phyloP scores from a whole-genome alignment of 495 filamentous ascomycete genomes.

The Xylaria intraflava region DNA sequence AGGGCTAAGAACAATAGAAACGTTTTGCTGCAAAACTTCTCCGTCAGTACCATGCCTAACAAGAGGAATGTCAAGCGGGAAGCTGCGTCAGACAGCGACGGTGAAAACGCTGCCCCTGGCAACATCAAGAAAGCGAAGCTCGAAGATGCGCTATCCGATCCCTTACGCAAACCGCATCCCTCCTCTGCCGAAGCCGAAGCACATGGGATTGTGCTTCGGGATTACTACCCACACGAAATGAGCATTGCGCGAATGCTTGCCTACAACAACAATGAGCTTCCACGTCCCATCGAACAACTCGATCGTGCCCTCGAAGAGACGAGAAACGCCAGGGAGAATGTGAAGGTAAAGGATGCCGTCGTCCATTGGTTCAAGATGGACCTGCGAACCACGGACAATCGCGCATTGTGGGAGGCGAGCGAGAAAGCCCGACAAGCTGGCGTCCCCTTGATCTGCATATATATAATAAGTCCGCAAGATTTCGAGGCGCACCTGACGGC shows the following conservation, averaged over 20 bases:
- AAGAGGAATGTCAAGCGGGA: slow-evolving; percentile 7
- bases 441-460: slow-evolving; percentile 67
- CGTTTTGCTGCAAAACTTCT: not conserved
- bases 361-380: slow-evolving; percentile 93
- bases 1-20: not conserved
- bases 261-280: slow-evolving; percentile 60
- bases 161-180: slow-evolving; percentile 35
- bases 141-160: slow-evolving; percentile 16
- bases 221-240: slow-evolving; percentile 84
- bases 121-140: slow-evolving; percentile 23
- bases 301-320: slow-evolving; percentile 50
- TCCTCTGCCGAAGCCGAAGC: slow-evolving; percentile 47
- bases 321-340: slow-evolving; percentile 31
- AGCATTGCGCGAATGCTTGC: slow-evolving; percentile 63
- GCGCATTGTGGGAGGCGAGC: slow-evolving; percentile 59
- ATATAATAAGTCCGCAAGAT: slow-evolving; percentile 81
- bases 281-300: slow-evolving; percentile 63
- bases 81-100: slow-evolving; percentile 15
- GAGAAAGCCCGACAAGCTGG: slow-evolving; percentile 56
- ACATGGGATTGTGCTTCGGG: slow-evolving; percentile 65
- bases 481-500: slow-evolving; percentile 73
- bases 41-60: not conserved
- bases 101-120: slow-evolving; percentile 21
- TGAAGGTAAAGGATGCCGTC: slow-evolving; percentile 54
- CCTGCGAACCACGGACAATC: slow-evolving; percentile 68